A percentile compares a stretch with the other conserved stretches of the same genome.
phyloP scores from a whole-genome alignment of 495 filamentous ascomycete species.

The Tuber melanosporum region DNA sequence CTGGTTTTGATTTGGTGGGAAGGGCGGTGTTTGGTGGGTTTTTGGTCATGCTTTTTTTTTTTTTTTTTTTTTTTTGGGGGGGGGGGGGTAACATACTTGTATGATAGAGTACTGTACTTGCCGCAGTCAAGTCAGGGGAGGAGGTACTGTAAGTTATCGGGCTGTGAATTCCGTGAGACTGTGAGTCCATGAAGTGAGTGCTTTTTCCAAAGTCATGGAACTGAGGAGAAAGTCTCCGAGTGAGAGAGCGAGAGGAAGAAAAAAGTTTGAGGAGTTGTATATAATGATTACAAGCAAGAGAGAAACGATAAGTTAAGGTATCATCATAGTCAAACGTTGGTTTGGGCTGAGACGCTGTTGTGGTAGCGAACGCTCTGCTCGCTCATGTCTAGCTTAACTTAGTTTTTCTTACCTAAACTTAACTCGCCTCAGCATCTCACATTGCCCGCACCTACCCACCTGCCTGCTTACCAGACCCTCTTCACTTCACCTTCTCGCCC shows the following conservation, averaged over 20 bases:
- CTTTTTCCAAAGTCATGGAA: neutral
- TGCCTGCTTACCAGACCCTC: neutral
- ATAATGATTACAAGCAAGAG: neutral
- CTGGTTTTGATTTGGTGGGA: conserved; percentile 2
- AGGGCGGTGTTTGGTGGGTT: neutral
- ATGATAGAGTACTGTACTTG: neutral
- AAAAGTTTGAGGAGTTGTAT: neutral
- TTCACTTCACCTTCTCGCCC: conserved; percentile 2
- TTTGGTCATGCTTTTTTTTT: conserved; percentile 2
- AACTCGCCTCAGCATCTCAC: neutral
- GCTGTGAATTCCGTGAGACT: neutral
- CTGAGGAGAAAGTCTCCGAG: neutral
- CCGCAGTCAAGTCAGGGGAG: neutral
- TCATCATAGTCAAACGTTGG: neutral
- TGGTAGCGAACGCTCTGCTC: neutral
- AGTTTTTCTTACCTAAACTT: neutral
- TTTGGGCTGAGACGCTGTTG: neutral
- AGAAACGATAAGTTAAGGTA: neutral
- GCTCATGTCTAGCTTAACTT: neutral
- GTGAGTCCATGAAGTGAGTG: neutral
- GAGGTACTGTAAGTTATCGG: neutral
- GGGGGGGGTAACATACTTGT: neutral
- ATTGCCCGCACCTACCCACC: neutral
- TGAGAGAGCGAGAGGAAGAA: neutral
- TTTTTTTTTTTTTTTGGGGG: neutral